Percentiles rank a stretch among this genome's conserved stretches.
Conservation (phyloP, 441 rosid species). For the Pelargonium citronellum region DNA sequence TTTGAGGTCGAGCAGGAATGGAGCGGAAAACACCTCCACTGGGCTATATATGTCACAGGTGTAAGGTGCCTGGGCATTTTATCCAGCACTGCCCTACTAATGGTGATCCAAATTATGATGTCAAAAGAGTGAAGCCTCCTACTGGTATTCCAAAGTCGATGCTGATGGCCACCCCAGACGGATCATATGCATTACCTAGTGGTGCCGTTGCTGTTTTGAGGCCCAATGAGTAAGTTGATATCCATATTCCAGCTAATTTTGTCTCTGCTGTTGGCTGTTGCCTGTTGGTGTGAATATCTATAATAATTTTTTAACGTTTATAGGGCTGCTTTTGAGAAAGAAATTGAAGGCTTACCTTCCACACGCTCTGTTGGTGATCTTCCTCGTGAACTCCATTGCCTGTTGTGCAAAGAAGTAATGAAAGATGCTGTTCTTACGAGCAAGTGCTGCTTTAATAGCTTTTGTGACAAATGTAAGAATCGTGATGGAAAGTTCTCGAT, state of each 20-base stretch:
- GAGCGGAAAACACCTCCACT: conserved; percentile 95
- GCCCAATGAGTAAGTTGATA: conserved; percentile 78
- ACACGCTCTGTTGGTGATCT: conserved; percentile 87
- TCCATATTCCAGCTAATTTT: conserved; percentile 12
- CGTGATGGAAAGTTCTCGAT: neutral
- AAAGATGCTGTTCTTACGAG: conserved; percentile 94
- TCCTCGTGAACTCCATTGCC: conserved; percentile 94
- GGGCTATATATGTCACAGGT: conserved; percentile 93
- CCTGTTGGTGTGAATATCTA: neutral
- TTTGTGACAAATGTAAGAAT: conserved; percentile 75
- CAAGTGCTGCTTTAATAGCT: conserved; percentile 88
- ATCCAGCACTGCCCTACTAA: conserved; percentile 98
- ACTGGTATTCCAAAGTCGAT: conserved; percentile 98
- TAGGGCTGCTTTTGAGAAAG: conserved; percentile 98
- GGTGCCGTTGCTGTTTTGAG: conserved; percentile 91
- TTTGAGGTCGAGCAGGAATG: conserved; percentile 51
- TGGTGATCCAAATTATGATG: conserved; percentile 88
- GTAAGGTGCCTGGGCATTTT: conserved; percentile 94
- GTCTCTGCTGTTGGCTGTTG: neutral
- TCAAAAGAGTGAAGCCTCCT: conserved; percentile 87
- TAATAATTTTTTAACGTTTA: conserved; percentile 12
- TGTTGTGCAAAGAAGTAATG: conserved; percentile 98
- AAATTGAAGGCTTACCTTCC: conserved; percentile 88
- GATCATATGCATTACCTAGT: conserved; percentile 93
- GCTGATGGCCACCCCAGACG: conserved; percentile 94